Conservation (phyloP, 2,329 filamentous ascomycete species). For the Monosporascus cannonballus region DNA sequence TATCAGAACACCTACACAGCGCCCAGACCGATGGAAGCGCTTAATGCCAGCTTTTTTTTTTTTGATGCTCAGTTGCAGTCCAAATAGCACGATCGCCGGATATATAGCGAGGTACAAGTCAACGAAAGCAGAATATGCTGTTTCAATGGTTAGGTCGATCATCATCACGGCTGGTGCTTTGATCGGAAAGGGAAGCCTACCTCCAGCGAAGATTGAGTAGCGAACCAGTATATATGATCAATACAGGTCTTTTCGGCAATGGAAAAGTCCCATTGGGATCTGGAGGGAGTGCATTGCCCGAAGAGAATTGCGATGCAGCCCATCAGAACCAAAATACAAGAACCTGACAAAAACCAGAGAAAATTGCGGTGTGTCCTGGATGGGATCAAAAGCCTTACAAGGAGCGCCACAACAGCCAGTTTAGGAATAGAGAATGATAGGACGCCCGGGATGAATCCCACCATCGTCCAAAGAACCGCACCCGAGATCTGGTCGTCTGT, state of each 20-base stretch:
- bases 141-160: too few species aligned
- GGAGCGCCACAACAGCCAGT: slow-evolving; percentile 20
- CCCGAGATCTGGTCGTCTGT: slow-evolving; percentile 9
- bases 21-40: slow-evolving; percentile 20
- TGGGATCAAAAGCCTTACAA: slow-evolving; percentile 21
- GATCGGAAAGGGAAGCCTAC: neutral
- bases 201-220: slow-evolving; percentile 10
- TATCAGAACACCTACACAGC: slow-evolving; percentile 14
- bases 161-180: too few species aligned
- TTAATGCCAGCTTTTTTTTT: slow-evolving; percentile 23
- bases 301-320: slow-evolving; percentile 16
- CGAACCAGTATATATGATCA: slow-evolving; percentile 9
- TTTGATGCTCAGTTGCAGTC: slow-evolving; percentile 14
- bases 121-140: slow-evolving; percentile 17
- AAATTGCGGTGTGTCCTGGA: slow-evolving; percentile 10
- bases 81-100: slow-evolving; percentile 15
- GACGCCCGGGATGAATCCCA: slow-evolving; percentile 21
- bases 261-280: slow-evolving; percentile 17
- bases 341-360: slow-evolving; percentile 17
- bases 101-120: slow-evolving; percentile 22
- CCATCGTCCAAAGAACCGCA: slow-evolving; percentile 19
- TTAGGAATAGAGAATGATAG: slow-evolving; percentile 23
- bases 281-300: slow-evolving; percentile 17
- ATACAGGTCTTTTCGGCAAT: slow-evolving; percentile 10
- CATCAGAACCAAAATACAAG: slow-evolving; percentile 10